Evolutionary conservation across 1,284 basidiomycete genomes (phyloP), one percentile per base, ranked within the genome.

Genomic region (Trichosporon sp.): DNA sequence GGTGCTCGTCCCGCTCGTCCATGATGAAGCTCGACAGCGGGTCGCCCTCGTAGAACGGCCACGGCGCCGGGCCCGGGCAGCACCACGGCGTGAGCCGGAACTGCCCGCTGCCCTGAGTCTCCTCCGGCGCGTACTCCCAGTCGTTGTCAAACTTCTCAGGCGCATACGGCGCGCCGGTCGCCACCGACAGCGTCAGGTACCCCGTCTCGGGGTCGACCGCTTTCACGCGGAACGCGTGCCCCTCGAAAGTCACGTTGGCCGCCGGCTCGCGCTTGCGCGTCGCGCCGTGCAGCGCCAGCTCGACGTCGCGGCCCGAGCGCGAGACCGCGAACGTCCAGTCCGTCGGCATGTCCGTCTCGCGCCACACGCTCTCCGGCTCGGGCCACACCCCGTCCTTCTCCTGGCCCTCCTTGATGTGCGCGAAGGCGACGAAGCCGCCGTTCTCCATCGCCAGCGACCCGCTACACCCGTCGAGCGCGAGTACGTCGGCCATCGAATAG

Each of bases 31-130:
- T 75, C 32, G 75, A 73, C 0, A 80, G 58, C 1, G 78, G 73
- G 70, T 80, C 78, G 31, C 76, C 73, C 8, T 65, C 60, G 70
- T 71, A 75, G 68, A 78, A 76, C 5, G 78, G 77, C 77, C 76
- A 78, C 2, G 77, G 76, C 2, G 71, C 32, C 7, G 72, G 70
- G 53, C 47, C 31, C 3, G 73, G 58, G 64, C 78, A 80, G 70
- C 78, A 80, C 60, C 73, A 65, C 0, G 76, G 76, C 11, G 71
- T 77, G 34, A 77, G 27, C 34, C 76, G 71, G 68, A 66, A 68
- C 13, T 47, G 62, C 60, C 62, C 68, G 25, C 42, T 13, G 27
- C 62, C 38, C 27, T 67, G 32, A 5, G 62, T 63, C 12, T 63
- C 34, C 12, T 31, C 62, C 3, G 62, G 35, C 23, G 62, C 62